Evolutionary conservation across 768 basidiomycete species (phyloP).

Genomic region (Scleroderma bovista): DNA sequence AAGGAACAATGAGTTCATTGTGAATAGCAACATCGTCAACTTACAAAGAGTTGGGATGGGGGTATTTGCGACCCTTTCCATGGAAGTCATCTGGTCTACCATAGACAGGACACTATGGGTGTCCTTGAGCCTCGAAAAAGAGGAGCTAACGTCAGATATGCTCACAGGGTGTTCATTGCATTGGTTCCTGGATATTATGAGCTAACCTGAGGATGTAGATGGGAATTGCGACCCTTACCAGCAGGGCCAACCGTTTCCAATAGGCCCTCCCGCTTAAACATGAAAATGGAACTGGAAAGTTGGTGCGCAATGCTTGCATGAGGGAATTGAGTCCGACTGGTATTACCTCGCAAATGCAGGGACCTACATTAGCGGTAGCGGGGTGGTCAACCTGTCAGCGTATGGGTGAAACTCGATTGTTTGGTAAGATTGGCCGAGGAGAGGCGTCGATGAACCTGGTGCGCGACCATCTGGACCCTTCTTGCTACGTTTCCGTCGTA

Average conservation of each 20-base stretch:
- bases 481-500: conserved; percentile 69
- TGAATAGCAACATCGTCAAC: conserved; percentile 4
- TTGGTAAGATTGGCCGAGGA: conserved; percentile 50
- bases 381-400: conserved; percentile 58
- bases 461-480: conserved; percentile 29
- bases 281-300: conserved; percentile 60
- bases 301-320: conserved; percentile 72
- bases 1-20: conserved; percentile 10
- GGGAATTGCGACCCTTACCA: conserved; percentile 35
- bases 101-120: conserved; percentile 61
- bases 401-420: conserved; percentile 57
- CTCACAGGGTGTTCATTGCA: conserved; percentile 65
- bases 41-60: conserved; percentile 73
- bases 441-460: conserved; percentile 49
- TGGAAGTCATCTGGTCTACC: conserved; percentile 77
- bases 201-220: conserved; percentile 1
- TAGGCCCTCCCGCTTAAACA: conserved; percentile 73
- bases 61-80: conserved; percentile 91
- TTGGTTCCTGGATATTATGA: conserved; percentile 49
- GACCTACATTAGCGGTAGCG: conserved; percentile 73
- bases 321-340: background rate
- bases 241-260: conserved; percentile 90
- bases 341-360: background rate
- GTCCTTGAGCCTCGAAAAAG: background rate
- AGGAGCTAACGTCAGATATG: conserved; percentile 3